These are phyloP conservation scores for Diaporthe humulicola DNA, from an alignment of 2,329 filamentous ascomycete genomes.

Conservation along the genomic window DNA sequence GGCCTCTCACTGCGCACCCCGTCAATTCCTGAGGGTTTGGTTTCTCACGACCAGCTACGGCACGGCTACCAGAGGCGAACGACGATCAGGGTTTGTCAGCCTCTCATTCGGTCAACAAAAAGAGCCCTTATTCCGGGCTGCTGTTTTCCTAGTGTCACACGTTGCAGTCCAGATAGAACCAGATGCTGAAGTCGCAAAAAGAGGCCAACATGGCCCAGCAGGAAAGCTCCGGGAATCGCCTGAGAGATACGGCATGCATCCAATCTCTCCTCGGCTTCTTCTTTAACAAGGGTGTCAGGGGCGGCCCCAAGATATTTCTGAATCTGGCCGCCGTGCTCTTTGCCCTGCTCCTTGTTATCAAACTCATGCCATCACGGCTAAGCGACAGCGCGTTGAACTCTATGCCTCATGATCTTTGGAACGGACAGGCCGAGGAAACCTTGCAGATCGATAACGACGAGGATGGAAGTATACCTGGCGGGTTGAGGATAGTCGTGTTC, in stretches of 20 bases:
- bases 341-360: conserved; percentile 43
- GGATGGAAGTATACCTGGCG: conserved; percentile 42
- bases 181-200: conserved; percentile 30
- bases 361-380: conserved; percentile 42
- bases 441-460: neutral
- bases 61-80: conserved; percentile 8
- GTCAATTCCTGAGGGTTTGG: neutral
- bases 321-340: conserved; percentile 44
- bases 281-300: conserved; percentile 46
- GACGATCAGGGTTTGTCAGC: conserved; percentile 33
- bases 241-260: conserved; percentile 32
- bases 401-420: conserved; percentile 40
- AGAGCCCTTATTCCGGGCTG: neutral
- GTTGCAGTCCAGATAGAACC: neutral
- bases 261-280: conserved; percentile 46
- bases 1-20: neutral
- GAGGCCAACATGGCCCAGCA: conserved; percentile 35
- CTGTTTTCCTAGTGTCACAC: conserved; percentile 1
- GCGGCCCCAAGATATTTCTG: conserved; percentile 46
- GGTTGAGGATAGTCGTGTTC: conserved; percentile 65
- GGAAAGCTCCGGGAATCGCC: conserved; percentile 9
- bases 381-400: conserved; percentile 41
- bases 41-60: neutral
- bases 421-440: conserved; percentile 27
- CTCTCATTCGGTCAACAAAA: conserved; percentile 25